Evolutionary conservation across 805 yeast species (phyloP), one percentile per base, ranked within the genome.

Genomic region (Yamadazyma sp.): DNA sequence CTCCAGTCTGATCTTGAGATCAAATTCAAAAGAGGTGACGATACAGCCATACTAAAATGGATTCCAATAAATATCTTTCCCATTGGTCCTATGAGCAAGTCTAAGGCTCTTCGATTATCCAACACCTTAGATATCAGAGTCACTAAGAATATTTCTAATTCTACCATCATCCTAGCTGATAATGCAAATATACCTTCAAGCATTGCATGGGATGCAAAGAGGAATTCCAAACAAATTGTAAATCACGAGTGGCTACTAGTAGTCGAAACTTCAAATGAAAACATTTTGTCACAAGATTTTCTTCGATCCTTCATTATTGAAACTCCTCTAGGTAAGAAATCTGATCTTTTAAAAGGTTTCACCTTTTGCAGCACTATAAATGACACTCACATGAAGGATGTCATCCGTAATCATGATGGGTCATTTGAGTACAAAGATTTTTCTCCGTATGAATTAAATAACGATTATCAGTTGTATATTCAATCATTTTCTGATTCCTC

Each of bases 1-100:
- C 30, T 27, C 12, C 44, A 39, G 2, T 11, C 26, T n/a, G 25
- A 25, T 10, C 30, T 40, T 7, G 20, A 7, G 4, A 30, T 44
- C 13, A 27, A 26, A 8, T 44, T 44, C 20, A 41, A 35, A 31
- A 34, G 30, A 4, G 37, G 27, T 14, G 23, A 28, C 7, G 45
- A 41, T 13, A 18, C 18, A 4, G 17, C 39, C 1, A 13, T 12
- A 4, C 24, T 44, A 1, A 6, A 27, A 7, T 44, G 48, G 48
- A 14, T 22, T 3, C 45, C 48, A 4, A 14, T 44, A 13, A 32
- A 7, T 9, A 13, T 40, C 6, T 37, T 22, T 30, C 18, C 23
- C 2, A 16, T 6, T 27, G 14, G 20, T n/a, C n/a, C n/a, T n/a
- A n/a, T n/a, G n/a, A 32, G 15, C 33, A 28, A 14, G 16, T n/a